Percentiles rank a stretch among this genome's conserved stretches.
phyloP scores from a whole-genome alignment of 148 eudicot genomes.

The Pouteria glomerata region DNA sequence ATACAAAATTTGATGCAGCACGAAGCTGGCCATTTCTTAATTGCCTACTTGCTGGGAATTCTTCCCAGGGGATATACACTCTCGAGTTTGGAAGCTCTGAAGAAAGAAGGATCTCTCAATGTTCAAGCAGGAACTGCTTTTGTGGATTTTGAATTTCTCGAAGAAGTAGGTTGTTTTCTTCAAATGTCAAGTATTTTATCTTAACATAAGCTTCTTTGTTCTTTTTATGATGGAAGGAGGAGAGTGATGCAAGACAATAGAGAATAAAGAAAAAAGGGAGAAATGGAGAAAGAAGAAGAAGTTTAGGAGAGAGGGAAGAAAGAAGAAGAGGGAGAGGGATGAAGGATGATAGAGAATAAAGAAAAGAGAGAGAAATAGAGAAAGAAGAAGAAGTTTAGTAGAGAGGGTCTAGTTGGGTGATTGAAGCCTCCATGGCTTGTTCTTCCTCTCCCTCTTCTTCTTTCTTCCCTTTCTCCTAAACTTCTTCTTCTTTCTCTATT shows the following conservation, averaged over 20 bases:
- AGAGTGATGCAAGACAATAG: too few species aligned
- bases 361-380: too few species aligned
- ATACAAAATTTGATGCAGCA: constrained; percentile 41
- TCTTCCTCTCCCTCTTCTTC: too few species aligned
- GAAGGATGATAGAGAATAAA: too few species aligned
- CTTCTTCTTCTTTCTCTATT: background rate
- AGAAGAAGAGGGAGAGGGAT: too few species aligned
- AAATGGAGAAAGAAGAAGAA: too few species aligned
- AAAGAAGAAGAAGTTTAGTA: too few species aligned
- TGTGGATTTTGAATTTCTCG: constrained; percentile 81
- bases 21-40: constrained; percentile 94
- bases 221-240: background rate
- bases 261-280: too few species aligned
- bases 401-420: too few species aligned
- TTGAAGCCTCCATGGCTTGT: too few species aligned
- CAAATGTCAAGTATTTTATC: background rate
- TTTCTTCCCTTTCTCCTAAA: background rate
- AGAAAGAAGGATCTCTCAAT: constrained; percentile 85
- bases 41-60: constrained; percentile 81
- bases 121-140: constrained; percentile 97
- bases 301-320: too few species aligned
- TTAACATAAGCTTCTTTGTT: background rate
- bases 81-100: constrained; percentile 72
- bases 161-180: constrained; percentile 49
- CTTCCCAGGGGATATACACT: constrained; percentile 82